phyloP scores from a whole-genome alignment of 2,329 filamentous ascomycete genomes.

The Calonectria naviculata region DNA sequence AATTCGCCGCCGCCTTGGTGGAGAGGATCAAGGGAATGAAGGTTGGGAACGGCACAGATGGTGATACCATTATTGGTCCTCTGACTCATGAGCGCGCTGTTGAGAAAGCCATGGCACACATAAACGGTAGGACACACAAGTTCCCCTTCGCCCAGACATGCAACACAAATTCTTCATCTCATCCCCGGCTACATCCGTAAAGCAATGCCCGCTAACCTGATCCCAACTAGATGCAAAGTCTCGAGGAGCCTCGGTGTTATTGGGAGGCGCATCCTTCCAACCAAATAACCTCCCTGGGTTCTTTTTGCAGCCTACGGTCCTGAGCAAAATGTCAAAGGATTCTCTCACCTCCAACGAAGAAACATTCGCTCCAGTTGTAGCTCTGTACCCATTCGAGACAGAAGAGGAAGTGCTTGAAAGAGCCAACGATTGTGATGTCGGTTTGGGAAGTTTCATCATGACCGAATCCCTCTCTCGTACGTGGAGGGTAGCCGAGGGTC shows the following conservation, averaged over 20 bases:
- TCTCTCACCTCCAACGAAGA: conserved; percentile 76
- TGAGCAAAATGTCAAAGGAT: conserved; percentile 71
- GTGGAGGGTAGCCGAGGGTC: conserved; percentile 51
- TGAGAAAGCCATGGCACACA: conserved; percentile 68
- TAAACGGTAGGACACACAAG: conserved; percentile 45
- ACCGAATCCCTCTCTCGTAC: conserved; percentile 50
- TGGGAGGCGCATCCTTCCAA: conserved; percentile 66
- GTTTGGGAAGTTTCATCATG: conserved; percentile 77
- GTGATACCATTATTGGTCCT: conserved; percentile 66
- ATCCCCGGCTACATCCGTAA: too few species aligned
- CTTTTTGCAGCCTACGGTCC: conserved; percentile 75
- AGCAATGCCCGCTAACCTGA: neutral
- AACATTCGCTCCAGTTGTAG: conserved; percentile 77
- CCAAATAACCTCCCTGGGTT: conserved; percentile 65
- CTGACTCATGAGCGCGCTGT: conserved; percentile 73
- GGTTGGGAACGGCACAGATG: conserved; percentile 64
- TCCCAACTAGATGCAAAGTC: conserved; percentile 58
- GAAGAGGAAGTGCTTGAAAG: conserved; percentile 75
- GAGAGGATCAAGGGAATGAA: conserved; percentile 65
- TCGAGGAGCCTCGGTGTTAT: conserved; percentile 66
- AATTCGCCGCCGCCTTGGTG: conserved; percentile 58
- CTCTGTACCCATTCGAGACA: conserved; percentile 73
- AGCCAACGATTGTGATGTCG: conserved; percentile 73
- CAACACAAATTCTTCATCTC: too few species aligned
- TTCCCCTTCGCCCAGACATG: neutral